Percentiles rank a stretch among this genome's conserved stretches.
These are phyloP conservation scores for Cyberlindnera subsufficiens DNA, from an alignment of 805 yeast genomes.

Conservation along the genomic window DNA sequence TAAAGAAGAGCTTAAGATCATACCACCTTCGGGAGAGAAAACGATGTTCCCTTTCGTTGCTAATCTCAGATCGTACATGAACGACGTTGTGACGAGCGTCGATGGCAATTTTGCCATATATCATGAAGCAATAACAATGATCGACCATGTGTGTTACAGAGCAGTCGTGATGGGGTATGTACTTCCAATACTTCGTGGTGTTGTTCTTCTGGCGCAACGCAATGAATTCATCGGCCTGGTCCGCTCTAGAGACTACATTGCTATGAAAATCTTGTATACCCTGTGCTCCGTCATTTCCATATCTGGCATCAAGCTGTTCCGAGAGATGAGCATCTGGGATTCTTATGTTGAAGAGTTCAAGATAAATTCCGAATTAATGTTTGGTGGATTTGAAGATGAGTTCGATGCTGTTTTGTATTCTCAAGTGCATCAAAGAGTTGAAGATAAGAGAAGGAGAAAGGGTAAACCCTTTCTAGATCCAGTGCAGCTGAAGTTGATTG, in stretches of 20 bases:
- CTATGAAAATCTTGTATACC: slow-evolving; percentile 18
- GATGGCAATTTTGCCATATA: slow-evolving; percentile 5
- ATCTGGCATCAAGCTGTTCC: slow-evolving; percentile 17
- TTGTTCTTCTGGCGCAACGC: slow-evolving; percentile 7
- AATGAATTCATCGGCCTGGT: slow-evolving; percentile 8
- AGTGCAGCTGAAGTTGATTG: slow-evolving; percentile 7
- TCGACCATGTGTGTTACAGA: slow-evolving; percentile 16
- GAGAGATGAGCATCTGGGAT: slow-evolving; percentile 17
- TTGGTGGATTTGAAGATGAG: slow-evolving; percentile 16
- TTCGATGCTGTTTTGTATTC: slow-evolving; percentile 14
- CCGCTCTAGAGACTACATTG: slow-evolving; percentile 12
- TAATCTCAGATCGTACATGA: slow-evolving; percentile 12
- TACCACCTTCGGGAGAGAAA: slow-evolving; percentile 3
- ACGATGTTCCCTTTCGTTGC: slow-evolving; percentile 12
- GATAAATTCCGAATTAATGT: not conserved
- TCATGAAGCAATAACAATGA: slow-evolving; percentile 6
- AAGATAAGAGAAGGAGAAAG: slow-evolving; percentile 3
- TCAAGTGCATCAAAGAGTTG: slow-evolving; percentile 8
- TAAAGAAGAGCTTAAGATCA: slow-evolving; percentile 7
- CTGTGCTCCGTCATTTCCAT: slow-evolving; percentile 16
- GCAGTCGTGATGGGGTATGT: slow-evolving; percentile 16
- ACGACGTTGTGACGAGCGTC: not conserved
- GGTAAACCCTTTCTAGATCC: slow-evolving; percentile 13
- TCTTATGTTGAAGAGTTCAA: slow-evolving; percentile 12
- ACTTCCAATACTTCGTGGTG: slow-evolving; percentile 14